phyloP scores from a whole-genome alignment of 495 filamentous ascomycete genomes.

The Daldinia concentrica region DNA sequence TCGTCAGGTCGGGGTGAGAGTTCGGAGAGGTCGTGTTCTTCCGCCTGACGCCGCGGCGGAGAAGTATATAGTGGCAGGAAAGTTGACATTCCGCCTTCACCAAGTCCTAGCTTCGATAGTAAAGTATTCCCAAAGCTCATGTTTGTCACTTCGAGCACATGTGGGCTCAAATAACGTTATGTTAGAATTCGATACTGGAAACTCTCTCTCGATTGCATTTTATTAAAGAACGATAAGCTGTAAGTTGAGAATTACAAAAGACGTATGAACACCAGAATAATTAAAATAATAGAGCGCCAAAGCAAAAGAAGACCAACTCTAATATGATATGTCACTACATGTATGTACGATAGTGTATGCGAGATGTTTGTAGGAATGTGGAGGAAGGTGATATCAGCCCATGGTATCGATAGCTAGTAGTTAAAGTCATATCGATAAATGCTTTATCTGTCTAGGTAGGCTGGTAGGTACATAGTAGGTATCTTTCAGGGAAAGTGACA shows the following conservation, averaged over 20 bases:
- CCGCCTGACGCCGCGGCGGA: conserved; percentile 22
- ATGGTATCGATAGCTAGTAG: conserved; percentile 8
- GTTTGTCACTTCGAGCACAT: not conserved
- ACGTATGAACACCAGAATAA: not conserved
- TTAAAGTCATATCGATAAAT: conserved; percentile 26
- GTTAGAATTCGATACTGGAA: not conserved
- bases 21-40: conserved; percentile 55
- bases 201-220: conserved; percentile 19
- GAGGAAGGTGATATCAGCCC: not conserved
- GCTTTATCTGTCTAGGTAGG: conserved; percentile 8
- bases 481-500: not conserved
- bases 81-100: conserved; percentile 39
- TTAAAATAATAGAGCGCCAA: not conserved
- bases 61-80: conserved; percentile 39
- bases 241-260: not conserved
- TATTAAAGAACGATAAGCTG: conserved; percentile 4
- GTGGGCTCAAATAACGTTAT: not conserved
- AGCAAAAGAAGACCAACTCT: not conserved
- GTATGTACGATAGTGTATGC: too few species aligned
- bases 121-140: conserved; percentile 45
- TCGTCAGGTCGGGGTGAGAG: conserved; percentile 55
- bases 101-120: conserved; percentile 40
- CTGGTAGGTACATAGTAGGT: too few species aligned
- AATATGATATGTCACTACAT: not conserved
- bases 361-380: not conserved